Evolutionary conservation across 257 asterid species (phyloP).

Genomic region (Euphrasia confusa): DNA sequence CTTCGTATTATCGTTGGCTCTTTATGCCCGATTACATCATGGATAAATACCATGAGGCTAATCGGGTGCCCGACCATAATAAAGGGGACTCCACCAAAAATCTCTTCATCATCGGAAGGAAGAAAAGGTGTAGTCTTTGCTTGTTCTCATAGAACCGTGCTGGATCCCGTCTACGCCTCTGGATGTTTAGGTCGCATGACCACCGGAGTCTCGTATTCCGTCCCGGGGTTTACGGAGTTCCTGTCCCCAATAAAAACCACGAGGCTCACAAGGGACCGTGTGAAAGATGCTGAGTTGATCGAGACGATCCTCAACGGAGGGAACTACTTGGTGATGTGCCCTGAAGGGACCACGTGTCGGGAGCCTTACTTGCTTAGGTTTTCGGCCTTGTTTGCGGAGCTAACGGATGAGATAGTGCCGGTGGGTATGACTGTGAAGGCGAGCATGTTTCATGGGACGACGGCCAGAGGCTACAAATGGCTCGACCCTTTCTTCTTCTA

Average conservation of each 20-base stretch:
- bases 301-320: slow-evolving; percentile 33
- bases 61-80: slow-evolving; percentile 12
- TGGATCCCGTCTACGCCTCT: slow-evolving; percentile 63
- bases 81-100: slow-evolving; percentile 25
- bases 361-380: slow-evolving; percentile 47
- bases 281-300: slow-evolving; percentile 35
- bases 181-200: slow-evolving; percentile 60
- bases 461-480: slow-evolving; percentile 50
- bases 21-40: background rate
- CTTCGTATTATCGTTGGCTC: slow-evolving; percentile 12
- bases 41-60: background rate
- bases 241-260: slow-evolving; percentile 58
- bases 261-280: slow-evolving; percentile 49
- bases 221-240: slow-evolving; percentile 64
- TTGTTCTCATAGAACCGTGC: slow-evolving; percentile 53
- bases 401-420: slow-evolving; percentile 41
- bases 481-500: slow-evolving; percentile 37
- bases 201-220: slow-evolving; percentile 65
- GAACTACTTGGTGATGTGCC: slow-evolving; percentile 34
- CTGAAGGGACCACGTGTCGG: slow-evolving; percentile 46
- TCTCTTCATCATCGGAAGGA: background rate
- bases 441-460: slow-evolving; percentile 53
- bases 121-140: background rate
- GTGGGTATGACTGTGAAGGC: slow-evolving; percentile 39
- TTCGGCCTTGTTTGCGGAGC: slow-evolving; percentile 43